Percentiles rank a stretch among this genome's conserved stretches.
These are phyloP conservation scores for Stephania cephalantha DNA, from an alignment of 164 flowering plant genomes.

Conservation along the genomic window DNA sequence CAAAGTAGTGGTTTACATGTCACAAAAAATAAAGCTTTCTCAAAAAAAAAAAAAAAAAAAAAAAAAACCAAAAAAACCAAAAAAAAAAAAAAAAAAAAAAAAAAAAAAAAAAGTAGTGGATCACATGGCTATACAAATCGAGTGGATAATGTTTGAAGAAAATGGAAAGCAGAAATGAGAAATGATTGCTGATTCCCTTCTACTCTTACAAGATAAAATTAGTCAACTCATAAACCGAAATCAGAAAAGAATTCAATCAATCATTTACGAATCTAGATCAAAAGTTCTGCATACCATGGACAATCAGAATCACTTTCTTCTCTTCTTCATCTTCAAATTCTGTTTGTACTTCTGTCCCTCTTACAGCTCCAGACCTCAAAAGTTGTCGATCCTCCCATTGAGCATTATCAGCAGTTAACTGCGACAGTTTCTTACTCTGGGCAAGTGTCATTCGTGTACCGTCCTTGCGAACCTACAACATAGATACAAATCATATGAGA, in stretches of 20 bases:
- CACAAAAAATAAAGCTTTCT: no score
- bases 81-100: no score
- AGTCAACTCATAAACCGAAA: background rate
- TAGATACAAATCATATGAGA: background rate
- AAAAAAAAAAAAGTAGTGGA: no score
- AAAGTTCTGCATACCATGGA: slow-evolving; percentile 59
- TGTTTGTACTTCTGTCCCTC: slow-evolving; percentile 92
- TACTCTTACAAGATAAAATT: background rate
- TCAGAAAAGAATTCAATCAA: background rate
- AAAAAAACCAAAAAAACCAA: no score
- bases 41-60: no score
- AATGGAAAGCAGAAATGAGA: background rate
- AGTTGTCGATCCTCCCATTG: slow-evolving; percentile 98
- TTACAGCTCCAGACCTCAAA: slow-evolving; percentile 94
- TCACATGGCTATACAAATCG: no score
- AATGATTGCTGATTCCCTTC: background rate
- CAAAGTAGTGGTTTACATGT: background rate
- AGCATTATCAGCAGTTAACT: slow-evolving; percentile 84
- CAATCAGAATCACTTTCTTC: slow-evolving; percentile 86
- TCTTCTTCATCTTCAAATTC: slow-evolving; percentile 98
- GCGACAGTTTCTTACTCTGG: slow-evolving; percentile 89
- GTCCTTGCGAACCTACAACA: slow-evolving; percentile 69
- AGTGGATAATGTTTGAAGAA: background rate
- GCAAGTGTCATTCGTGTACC: slow-evolving; percentile 86
- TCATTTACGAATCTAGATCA: background rate